Evolutionary conservation across 202 grass and related monocot genomes (phyloP), one percentile per base, ranked within the genome.

Genomic region (Digitaria exilis): DNA sequence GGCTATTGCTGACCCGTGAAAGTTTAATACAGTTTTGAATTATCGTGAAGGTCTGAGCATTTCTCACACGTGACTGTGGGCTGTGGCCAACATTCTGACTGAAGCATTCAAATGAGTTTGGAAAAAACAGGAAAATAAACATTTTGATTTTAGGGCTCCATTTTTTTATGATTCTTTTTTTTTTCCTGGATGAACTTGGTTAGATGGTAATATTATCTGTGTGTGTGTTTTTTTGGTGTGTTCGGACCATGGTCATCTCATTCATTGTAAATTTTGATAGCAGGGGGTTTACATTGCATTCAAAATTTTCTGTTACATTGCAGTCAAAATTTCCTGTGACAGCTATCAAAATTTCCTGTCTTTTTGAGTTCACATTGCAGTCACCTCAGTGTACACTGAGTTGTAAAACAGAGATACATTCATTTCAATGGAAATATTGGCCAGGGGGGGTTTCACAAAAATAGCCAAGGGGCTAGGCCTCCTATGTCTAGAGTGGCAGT

Each of bases 161-260:
- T 37, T 21, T 39, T 7, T 19, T 48, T 70, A 16, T 51, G 24
- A 11, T 7, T 41, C 60, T 35, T 76, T 75, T n/a, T n/a, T n/a
- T 56, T 65, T 50, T 78, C 44, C 21, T 45, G 41, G 56, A 61
- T 69, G 49, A 11, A 8, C 21, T 66, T 80, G n/a, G 17, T 81
- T 31, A 49, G 5, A 78, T 77, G 58, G 58, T 22, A 74, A 73
- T n/a, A n/a, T n/a, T n/a, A n/a, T 32, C n/a, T n/a, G n/a, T n/a
- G n/a, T n/a, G 26, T 19, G 1, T 55, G 8, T n/a, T 63, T 9
- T 64, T 16, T 16, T n/a, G 0, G 0, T n/a, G 31, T 19, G 28
- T 71, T 9, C 4, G 41, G 39, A 64, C 30, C 45, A 44, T 48
- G 18, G 58, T n/a, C 5, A 4, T 43, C 58, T 46, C 9, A 30